Conservation (phyloP, 1,139 yeast species). For the Meyerozyma smithsonii region DNA sequence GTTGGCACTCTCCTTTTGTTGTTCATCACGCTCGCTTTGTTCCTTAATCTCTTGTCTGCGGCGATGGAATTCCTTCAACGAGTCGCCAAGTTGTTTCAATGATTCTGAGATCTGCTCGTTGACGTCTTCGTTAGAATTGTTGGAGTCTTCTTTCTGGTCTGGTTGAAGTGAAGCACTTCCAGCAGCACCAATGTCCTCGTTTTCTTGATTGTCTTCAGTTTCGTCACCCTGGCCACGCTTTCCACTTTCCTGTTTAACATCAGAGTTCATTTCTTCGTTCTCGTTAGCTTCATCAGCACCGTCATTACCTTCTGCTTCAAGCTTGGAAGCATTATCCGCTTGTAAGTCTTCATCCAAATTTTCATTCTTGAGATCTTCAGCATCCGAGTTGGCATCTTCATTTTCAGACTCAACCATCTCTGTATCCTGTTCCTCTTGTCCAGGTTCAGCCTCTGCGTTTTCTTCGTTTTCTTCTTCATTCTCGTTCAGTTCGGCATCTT, state of each 20-base stretch:
- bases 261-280: slow-evolving; percentile 43
- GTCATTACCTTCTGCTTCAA: slow-evolving; percentile 48
- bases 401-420: slow-evolving; percentile 10
- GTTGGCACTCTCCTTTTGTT: slow-evolving; percentile 44
- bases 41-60: slow-evolving; percentile 83
- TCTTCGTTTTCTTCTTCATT: slow-evolving; percentile 16
- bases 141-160: slow-evolving; percentile 27
- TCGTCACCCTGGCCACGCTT: slow-evolving; percentile 76
- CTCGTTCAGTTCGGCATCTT: too few species aligned
- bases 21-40: slow-evolving; percentile 43
- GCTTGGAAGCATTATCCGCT: slow-evolving; percentile 36
- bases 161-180: slow-evolving; percentile 58
- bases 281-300: slow-evolving; percentile 45
- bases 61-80: slow-evolving; percentile 85
- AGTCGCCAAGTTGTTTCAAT: slow-evolving; percentile 83
- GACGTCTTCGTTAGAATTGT: slow-evolving; percentile 47
- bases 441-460: slow-evolving; percentile 19
- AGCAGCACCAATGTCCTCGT: slow-evolving; percentile 64
- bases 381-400: slow-evolving; percentile 18
- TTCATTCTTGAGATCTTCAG: slow-evolving; percentile 19
- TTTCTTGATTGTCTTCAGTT: slow-evolving; percentile 60
- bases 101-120: slow-evolving; percentile 76
- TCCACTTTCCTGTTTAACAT: slow-evolving; percentile 71
- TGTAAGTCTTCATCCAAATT: slow-evolving; percentile 21
- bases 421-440: slow-evolving; percentile 11